phyloP scores from a whole-genome alignment of 2,329 filamentous ascomycete species.

The Chaetomium strumarium region DNA sequence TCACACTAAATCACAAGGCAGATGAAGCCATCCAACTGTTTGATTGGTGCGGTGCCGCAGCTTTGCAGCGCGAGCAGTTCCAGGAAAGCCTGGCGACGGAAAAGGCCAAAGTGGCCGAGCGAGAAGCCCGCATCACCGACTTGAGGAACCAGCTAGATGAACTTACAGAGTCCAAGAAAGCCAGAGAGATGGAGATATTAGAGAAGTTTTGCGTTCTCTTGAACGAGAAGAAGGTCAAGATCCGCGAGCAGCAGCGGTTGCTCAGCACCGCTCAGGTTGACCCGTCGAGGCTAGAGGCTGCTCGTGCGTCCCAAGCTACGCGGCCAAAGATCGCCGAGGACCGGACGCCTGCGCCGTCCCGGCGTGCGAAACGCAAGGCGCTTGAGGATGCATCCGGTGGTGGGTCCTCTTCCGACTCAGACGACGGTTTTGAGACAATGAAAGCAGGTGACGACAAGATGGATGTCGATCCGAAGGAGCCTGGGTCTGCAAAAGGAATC shows the following conservation, averaged over 20 bases:
- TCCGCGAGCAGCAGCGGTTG: constrained; percentile 64
- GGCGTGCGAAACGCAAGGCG: constrained; percentile 47
- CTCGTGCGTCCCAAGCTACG: constrained; percentile 5
- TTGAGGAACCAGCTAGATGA: constrained; percentile 61
- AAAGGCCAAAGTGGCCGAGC: constrained; percentile 37
- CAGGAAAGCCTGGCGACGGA: constrained; percentile 39
- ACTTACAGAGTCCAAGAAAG: constrained; percentile 58
- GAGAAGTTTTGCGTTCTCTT: constrained; percentile 65
- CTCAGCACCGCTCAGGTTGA: constrained; percentile 31
- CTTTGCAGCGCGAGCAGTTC: constrained; percentile 42
- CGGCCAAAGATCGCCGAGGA: constrained; percentile 21
- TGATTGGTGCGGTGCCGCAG: constrained; percentile 62
- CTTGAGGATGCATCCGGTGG: constrained; percentile 29
- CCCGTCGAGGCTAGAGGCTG: constrained; percentile 8
- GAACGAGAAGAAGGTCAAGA: constrained; percentile 77
- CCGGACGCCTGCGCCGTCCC: constrained; percentile 29
- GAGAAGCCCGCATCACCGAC: constrained; percentile 51
- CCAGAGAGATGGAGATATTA: constrained; percentile 60
- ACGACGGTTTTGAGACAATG: constrained; percentile 45
- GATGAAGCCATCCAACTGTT: constrained; percentile 59
- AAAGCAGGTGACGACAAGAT: constrained; percentile 41
- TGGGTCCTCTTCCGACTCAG: constrained; percentile 36
- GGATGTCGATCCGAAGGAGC: constrained; percentile 38
- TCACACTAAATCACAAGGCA: constrained; percentile 50
- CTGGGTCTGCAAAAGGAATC: constrained; percentile 2